Percentiles rank a stretch among this genome's conserved stretches.
These are phyloP conservation scores for Penicillium sp. DNA, from an alignment of 2,329 filamentous ascomycete species.

Conservation along the genomic window DNA sequence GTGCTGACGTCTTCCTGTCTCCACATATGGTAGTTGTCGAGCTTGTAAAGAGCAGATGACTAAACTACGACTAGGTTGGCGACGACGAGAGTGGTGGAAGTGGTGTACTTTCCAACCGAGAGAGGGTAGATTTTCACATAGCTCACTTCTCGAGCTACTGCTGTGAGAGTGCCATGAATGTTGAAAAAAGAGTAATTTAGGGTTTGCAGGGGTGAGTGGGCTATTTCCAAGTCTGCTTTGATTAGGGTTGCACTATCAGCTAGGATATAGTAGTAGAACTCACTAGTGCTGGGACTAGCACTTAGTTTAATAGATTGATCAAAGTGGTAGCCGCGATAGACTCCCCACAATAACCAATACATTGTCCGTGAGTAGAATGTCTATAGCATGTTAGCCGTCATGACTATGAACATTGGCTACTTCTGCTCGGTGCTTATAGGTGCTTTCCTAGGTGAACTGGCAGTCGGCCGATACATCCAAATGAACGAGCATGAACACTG, in stretches of 20 bases:
- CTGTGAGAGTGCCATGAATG: slow-evolving; percentile 50
- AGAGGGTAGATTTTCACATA: slow-evolving; percentile 43
- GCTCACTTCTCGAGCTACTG: slow-evolving; percentile 50
- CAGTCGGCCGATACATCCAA: slow-evolving; percentile 64
- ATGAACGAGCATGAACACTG: slow-evolving; percentile 30
- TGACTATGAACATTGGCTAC: slow-evolving; percentile 84
- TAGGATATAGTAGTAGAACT: slow-evolving; percentile 5
- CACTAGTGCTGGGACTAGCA: slow-evolving; percentile 50
- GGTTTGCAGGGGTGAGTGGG: slow-evolving; percentile 48
- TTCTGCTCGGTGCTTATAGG: slow-evolving; percentile 73
- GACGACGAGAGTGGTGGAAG: slow-evolving; percentile 38
- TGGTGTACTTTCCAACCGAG: slow-evolving; percentile 27
- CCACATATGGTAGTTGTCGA: slow-evolving; percentile 48
- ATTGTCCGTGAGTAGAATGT: slow-evolving; percentile 46
- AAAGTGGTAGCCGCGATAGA: slow-evolving; percentile 32
- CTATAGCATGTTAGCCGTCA: slow-evolving; percentile 80
- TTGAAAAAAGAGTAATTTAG: slow-evolving; percentile 48
- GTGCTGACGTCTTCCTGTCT: slow-evolving; percentile 53
- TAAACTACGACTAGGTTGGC: slow-evolving; percentile 49
- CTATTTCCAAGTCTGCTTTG: slow-evolving; percentile 43
- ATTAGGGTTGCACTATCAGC: neutral
- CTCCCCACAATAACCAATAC: slow-evolving; percentile 50
- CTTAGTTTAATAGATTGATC: slow-evolving; percentile 43
- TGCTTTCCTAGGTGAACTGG: slow-evolving; percentile 79
- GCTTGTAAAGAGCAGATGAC: slow-evolving; percentile 53